Base-by-base conservation (phyloP, 225 moss, liverwort and hornwort species). In the Neckera pumila region DNA sequence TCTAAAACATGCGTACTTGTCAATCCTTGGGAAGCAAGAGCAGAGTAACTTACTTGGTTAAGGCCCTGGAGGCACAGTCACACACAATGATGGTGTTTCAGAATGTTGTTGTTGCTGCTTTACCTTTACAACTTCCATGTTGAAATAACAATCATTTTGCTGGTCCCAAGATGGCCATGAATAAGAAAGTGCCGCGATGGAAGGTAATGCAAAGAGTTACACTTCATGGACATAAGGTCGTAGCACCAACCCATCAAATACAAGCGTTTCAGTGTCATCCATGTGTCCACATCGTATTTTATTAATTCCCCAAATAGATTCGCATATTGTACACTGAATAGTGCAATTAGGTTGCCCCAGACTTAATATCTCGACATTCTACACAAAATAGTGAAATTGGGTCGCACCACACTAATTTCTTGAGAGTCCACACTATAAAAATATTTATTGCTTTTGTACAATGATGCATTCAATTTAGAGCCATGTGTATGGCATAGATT, bases 261-360 rank as follows among this genome's bases (percentile, higher is more conserved):
- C 10, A n/a, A 25, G 36, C 3, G 0, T 25, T 56, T n/a, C 0
- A 6, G 9, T 36, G 23, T 53, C 9, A 0, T 34, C 34, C 9
- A 76, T 22, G 22, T 34, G 7, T 8, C 8, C 4, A 36, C 33
- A 21, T 23, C 0, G 2, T 28, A 10, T 15, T 17, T 30, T 7
- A 16, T 16, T 8, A 7, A 45, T 5, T 3, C 2, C 2, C 5
- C 10, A 73, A 45, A 28, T 3, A 33, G 33, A 75, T n/a, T n/a
- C n/a, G n/a, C n/a, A n/a, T n/a, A n/a, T n/a, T n/a, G n/a, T n/a
- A n/a, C n/a, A n/a, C n/a, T n/a, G n/a, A n/a, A n/a, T n/a, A n/a
- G n/a, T n/a, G n/a, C n/a, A n/a, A n/a, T n/a, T n/a, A n/a, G n/a
- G n/a, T n/a, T n/a, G n/a, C n/a, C n/a, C n/a, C n/a, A n/a, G n/a